phyloP scores from a whole-genome alignment of 176 grass and related monocot species.

The Eremochloa ophiuroides region DNA sequence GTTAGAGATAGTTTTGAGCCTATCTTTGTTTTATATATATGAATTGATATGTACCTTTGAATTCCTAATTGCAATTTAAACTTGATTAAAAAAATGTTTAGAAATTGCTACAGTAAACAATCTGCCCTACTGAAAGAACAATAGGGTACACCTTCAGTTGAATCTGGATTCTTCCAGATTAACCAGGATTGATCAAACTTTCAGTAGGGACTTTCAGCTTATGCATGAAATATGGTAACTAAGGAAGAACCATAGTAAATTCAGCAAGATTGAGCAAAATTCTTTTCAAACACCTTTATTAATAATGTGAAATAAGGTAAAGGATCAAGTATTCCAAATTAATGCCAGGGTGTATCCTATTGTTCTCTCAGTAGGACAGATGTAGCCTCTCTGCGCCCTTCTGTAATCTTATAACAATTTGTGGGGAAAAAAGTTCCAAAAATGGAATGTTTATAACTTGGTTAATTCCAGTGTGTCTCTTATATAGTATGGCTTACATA shows the following conservation, averaged over 20 bases:
- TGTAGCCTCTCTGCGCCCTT: not conserved
- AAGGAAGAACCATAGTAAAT: not conserved
- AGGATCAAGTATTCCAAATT: not conserved
- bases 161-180: not conserved
- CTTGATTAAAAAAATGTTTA: not conserved
- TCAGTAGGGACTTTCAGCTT: not conserved
- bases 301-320: not conserved
- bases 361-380: not conserved
- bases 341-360: not conserved
- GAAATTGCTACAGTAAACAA: not conserved
- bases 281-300: not conserved
- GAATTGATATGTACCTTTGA: not conserved
- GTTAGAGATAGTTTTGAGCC: not conserved
- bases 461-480: not conserved
- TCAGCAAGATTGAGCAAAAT: not conserved
- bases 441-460: not conserved
- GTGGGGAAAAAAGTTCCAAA: not conserved
- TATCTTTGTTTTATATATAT: not conserved
- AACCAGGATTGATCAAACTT: not conserved
- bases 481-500: not conserved
- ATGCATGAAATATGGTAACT: not conserved
- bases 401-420: not conserved
- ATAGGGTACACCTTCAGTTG: too few species aligned
- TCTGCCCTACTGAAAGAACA: not conserved
- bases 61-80: not conserved